Evolutionary conservation across 1,284 basidiomycete species (phyloP).

Genomic region (Megacollybia platyphylla): DNA sequence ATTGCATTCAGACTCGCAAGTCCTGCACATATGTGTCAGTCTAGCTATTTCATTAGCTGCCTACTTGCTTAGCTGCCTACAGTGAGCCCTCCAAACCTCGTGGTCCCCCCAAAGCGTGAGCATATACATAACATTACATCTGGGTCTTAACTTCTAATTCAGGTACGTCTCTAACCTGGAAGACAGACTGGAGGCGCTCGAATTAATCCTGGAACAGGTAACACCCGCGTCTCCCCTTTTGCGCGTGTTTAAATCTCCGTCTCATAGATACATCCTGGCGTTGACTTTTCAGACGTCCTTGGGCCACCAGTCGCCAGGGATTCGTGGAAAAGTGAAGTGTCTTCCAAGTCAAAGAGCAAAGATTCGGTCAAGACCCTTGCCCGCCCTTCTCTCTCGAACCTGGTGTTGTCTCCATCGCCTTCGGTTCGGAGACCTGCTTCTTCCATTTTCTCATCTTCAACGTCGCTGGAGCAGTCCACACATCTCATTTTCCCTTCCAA

Average conservation of each 20-base stretch:
- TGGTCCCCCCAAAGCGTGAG: conserved; percentile 75
- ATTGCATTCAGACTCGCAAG: conserved; percentile 52
- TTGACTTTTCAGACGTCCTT: conserved; percentile 54
- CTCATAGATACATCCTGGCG: conserved; percentile 51
- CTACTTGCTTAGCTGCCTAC: conserved; percentile 4
- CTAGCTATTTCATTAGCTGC: conserved; percentile 4
- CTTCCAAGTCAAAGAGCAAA: background rate
- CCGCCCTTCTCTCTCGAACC: background rate
- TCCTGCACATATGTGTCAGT: conserved; percentile 10
- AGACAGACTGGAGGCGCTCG: conserved; percentile 62
- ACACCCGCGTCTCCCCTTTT: conserved; percentile 13
- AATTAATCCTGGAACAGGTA: conserved; percentile 55
- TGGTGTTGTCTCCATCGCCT: conserved; percentile 16
- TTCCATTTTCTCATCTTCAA: background rate
- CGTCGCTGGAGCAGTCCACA: background rate
- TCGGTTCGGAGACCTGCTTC: background rate
- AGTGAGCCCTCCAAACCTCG: conserved; percentile 64
- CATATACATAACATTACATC: conserved; percentile 8
- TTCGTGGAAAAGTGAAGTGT: conserved; percentile 48
- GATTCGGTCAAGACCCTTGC: conserved; percentile 3
- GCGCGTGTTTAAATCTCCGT: conserved; percentile 4
- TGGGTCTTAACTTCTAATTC: conserved; percentile 6
- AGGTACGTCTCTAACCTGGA: conserved; percentile 73
- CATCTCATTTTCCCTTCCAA: background rate
- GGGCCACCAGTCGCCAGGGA: conserved; percentile 60